Evolutionary conservation across 2,329 filamentous ascomycete species (phyloP), one percentile per base, ranked within the genome.

Genomic region (Tolypocladium album): DNA sequence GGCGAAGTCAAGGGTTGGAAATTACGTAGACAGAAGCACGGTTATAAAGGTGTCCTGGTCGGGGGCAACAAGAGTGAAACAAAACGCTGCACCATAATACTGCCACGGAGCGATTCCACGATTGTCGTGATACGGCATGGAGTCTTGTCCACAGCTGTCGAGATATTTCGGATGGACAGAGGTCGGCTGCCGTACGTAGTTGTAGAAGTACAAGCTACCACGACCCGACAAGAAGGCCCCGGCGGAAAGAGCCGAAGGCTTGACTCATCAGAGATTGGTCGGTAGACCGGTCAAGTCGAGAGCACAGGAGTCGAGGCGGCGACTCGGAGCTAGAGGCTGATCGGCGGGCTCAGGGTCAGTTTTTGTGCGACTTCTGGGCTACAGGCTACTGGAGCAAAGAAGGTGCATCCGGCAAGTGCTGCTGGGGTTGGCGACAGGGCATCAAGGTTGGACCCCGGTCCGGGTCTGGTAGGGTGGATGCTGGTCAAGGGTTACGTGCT

Each of bases 51-150:
- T 43, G 40, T 38, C 45, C 42, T 43, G 56, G 66, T 69, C 70
- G 68, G 73, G 67, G 70, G 69, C 68, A 74, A 69, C 66, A 68
- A 71, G 64, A 65, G 79, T 81, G 70, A 73, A 76, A 81, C 79
- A 75, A 76, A 76, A 77, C 77, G 76, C 74, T 78, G 76, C 76
- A 77, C 74, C 70, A 78, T 78, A 74, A 77, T 77, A 80, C 78
- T 76, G 69, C 75, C 59, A 69, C 75, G 74, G 73, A 73, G 71
- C 74, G 72, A 75, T 71, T 72, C 74, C 74, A 72, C 71, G 71
- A 70, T 69, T 71, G 70, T 70, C 72, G 79, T 80, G 69, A 74
- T 75, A 82, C 79, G 70, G 70, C 75, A 78, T 79, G 74, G 75
- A 74, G 76, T 73, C 74, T 72, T 78, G 75, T 74, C 73, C 73